phyloP scores from a whole-genome alignment of 148 eudicot species.

The Rhododendron mucronatum region DNA sequence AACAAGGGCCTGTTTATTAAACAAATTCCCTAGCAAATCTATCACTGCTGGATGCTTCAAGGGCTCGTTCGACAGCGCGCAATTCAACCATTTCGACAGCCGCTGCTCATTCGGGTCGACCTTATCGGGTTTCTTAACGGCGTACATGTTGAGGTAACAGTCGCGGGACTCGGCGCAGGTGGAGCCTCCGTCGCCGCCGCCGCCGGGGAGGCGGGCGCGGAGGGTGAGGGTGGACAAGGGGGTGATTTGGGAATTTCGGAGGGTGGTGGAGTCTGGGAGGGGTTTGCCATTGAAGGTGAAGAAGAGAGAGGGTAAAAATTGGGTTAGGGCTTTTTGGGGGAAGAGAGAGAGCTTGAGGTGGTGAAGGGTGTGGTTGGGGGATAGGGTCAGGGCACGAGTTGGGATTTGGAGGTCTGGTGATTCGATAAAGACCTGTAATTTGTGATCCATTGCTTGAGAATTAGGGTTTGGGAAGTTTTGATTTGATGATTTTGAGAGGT shows the following conservation, averaged over 20 bases:
- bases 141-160: constrained; percentile 92
- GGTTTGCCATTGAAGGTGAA: constrained; percentile 54
- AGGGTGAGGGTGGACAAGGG: constrained; percentile 45
- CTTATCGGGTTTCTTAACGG: constrained; percentile 76
- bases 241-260: constrained; percentile 24
- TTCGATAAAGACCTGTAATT: constrained; percentile 36
- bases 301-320: constrained; percentile 11
- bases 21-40: constrained; percentile 71
- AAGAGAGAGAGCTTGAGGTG: constrained; percentile 41
- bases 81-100: constrained; percentile 67
- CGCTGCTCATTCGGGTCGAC: constrained; percentile 80
- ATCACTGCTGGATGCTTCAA: constrained; percentile 73
- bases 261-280: constrained; percentile 31
- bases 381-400: constrained; percentile 43
- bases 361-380: constrained; percentile 37
- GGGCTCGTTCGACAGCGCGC: constrained; percentile 79
- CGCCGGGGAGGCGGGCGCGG: constrained; percentile 46
- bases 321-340: constrained; percentile 17
- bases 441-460: constrained; percentile 13
- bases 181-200: constrained; percentile 97
- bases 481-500: neutral
- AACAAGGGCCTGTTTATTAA: constrained; percentile 72
- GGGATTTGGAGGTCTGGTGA: constrained; percentile 34
- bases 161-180: constrained; percentile 95
- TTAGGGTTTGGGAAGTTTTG: neutral